phyloP scores from a whole-genome alignment of 2,329 filamentous ascomycete genomes.

The Pseudopithomyces chartarum region DNA sequence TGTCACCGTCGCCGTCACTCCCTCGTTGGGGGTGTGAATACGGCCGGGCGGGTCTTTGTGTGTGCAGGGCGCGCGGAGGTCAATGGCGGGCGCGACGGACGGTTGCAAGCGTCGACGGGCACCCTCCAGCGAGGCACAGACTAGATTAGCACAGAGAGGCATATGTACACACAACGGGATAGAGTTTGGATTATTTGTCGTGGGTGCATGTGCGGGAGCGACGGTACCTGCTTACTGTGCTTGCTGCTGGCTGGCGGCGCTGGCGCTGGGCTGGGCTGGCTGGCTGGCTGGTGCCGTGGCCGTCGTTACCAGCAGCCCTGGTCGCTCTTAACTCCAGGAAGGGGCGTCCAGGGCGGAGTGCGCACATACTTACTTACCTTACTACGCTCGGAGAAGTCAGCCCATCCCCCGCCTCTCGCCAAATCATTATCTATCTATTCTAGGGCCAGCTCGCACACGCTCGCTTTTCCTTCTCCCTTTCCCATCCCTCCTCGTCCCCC shows the following conservation, averaged over 20 bases:
- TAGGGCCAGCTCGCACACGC: conserved; percentile 12
- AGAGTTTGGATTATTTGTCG: too few relatives aligned
- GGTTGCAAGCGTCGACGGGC: neutral
- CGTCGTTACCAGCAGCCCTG: conserved; percentile 16
- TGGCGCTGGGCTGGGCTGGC: too few relatives aligned
- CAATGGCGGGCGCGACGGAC: neutral
- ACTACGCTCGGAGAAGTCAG: conserved; percentile 16
- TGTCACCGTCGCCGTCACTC: neutral
- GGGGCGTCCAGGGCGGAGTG: conserved; percentile 14
- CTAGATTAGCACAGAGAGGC: too few relatives aligned
- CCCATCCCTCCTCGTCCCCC: conserved; percentile 12
- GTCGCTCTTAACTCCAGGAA: neutral
- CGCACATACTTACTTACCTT: too few relatives aligned
- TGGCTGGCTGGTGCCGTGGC: conserved; percentile 15
- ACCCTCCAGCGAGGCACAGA: too few relatives aligned
- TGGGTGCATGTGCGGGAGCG: neutral
- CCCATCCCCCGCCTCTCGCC: conserved; percentile 25
- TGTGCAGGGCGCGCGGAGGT: neutral
- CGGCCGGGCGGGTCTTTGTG: conserved; percentile 5
- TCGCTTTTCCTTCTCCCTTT: conserved; percentile 12
- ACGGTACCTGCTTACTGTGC: neutral
- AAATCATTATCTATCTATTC: conserved; percentile 17
- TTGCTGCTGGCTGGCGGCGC: neutral
- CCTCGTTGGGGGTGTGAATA: neutral
- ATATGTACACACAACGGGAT: too few relatives aligned